Percentiles rank a stretch among this genome's conserved stretches.
Conservation (phyloP, 768 basidiomycete genomes). For the Coprinopsis cinerea region DNA sequence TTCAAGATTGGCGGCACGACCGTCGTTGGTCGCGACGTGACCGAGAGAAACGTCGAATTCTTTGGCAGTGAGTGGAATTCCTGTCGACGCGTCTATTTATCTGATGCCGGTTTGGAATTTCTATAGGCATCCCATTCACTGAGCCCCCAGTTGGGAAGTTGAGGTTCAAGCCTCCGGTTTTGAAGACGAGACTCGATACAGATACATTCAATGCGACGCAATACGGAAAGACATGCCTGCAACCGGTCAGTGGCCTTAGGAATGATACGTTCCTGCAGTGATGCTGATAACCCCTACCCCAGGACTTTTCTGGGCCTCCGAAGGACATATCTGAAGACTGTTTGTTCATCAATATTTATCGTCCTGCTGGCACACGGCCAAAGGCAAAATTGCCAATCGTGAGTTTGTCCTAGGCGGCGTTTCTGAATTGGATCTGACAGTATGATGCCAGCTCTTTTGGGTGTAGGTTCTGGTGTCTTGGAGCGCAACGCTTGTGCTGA, state of each 20-base stretch:
- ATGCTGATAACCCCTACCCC: neutral
- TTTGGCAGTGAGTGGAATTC: conserved; percentile 39
- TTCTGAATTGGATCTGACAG: too few species aligned
- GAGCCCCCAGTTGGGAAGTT: conserved; percentile 45
- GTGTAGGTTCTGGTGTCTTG: too few species aligned
- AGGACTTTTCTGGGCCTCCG: conserved; percentile 12
- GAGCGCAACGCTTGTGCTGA: too few species aligned
- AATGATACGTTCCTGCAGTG: neutral
- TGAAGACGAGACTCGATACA: conserved; percentile 31
- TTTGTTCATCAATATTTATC: conserved; percentile 51
- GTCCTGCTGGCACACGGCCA: conserved; percentile 32
- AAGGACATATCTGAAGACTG: conserved; percentile 44
- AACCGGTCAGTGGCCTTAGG: conserved; percentile 29
- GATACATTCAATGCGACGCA: conserved; percentile 37
- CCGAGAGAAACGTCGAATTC: conserved; percentile 31
- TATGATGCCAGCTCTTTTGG: too few species aligned
- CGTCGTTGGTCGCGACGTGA: conserved; percentile 29
- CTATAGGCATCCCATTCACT: conserved; percentile 45
- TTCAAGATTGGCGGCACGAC: conserved; percentile 34
- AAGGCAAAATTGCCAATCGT: conserved; percentile 33
- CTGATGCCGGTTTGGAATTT: too few species aligned
- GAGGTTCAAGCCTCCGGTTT: conserved; percentile 39
- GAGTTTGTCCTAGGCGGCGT: too few species aligned
- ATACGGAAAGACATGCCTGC: conserved; percentile 44
- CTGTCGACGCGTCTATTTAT: too few species aligned